Evolutionary conservation across 2,329 filamentous ascomycete species (phyloP).

Genomic region (Alternaria gansuensis): DNA sequence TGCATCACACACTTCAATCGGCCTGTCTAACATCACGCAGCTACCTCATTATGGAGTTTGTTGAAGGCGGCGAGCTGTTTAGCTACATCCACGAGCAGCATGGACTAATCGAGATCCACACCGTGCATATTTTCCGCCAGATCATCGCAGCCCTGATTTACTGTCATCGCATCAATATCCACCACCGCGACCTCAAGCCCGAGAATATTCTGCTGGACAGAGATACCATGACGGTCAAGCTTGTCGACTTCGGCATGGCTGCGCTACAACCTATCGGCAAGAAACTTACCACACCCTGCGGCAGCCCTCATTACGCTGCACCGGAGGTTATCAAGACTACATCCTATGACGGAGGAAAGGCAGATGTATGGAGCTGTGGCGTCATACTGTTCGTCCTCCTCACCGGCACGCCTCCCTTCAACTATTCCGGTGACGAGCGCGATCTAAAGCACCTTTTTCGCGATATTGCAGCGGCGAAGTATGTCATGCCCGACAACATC

Average conservation of each 20-base stretch:
- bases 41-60: slow-evolving; percentile 93
- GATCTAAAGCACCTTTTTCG: slow-evolving; percentile 71
- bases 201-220: slow-evolving; percentile 92
- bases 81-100: slow-evolving; percentile 80
- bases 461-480: slow-evolving; percentile 61
- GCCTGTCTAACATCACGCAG: slow-evolving; percentile 58
- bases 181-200: slow-evolving; percentile 94
- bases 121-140: slow-evolving; percentile 87
- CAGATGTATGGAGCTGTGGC: slow-evolving; percentile 90
- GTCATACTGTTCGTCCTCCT: slow-evolving; percentile 85
- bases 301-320: slow-evolving; percentile 95
- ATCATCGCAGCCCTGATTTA: slow-evolving; percentile 92
- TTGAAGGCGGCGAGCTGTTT: slow-evolving; percentile 85
- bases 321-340: slow-evolving; percentile 84
- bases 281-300: slow-evolving; percentile 87
- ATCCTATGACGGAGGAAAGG: slow-evolving; percentile 82
- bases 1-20: slow-evolving; percentile 3
- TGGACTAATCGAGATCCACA: slow-evolving; percentile 79
- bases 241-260: slow-evolving; percentile 98
- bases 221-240: slow-evolving; percentile 77
- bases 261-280: slow-evolving; percentile 84
- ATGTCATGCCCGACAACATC: slow-evolving; percentile 60
- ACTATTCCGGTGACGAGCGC: slow-evolving; percentile 57
- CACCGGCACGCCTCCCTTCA: slow-evolving; percentile 83
- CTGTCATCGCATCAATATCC: slow-evolving; percentile 93